These are phyloP conservation scores for Capsella rubella DNA, from an alignment of 441 rosid genomes.

Conservation along the genomic window DNA sequence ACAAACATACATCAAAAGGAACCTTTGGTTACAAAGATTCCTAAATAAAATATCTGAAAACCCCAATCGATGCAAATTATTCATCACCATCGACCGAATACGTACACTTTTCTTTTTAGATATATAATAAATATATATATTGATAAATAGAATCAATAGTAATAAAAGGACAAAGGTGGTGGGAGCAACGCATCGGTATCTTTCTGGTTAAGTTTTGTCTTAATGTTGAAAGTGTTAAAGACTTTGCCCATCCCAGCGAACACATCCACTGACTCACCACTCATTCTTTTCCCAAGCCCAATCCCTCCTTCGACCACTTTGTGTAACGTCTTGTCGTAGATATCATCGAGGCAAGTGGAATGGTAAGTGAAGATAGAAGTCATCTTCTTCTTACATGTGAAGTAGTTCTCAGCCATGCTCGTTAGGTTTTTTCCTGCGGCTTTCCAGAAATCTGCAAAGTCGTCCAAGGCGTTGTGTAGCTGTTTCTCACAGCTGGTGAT, in stretches of 20 bases:
- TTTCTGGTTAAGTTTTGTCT: conserved; percentile 44
- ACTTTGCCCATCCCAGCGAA: conserved; percentile 44
- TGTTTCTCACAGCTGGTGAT: conserved; percentile 44
- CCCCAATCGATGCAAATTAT: conserved; percentile 31
- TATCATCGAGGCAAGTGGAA: conserved; percentile 46
- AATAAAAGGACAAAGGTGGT: conserved; percentile 48
- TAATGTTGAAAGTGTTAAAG: conserved; percentile 46
- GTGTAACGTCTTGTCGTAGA: conserved; percentile 41
- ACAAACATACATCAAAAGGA: conserved; percentile 45
- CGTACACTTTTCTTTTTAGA: background rate
- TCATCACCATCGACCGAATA: conserved; percentile 35
- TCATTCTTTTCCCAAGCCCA: conserved; percentile 46
- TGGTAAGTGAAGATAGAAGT: conserved; percentile 43
- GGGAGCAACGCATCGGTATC: conserved; percentile 47
- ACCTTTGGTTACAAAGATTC: conserved; percentile 34
- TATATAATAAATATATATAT: background rate
- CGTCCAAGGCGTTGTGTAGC: conserved; percentile 43
- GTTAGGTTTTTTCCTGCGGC: conserved; percentile 41
- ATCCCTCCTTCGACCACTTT: conserved; percentile 45
- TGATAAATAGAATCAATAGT: conserved; percentile 32
- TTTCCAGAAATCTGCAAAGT: conserved; percentile 50
- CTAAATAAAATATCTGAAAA: conserved; percentile 30
- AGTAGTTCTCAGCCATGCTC: conserved; percentile 44
- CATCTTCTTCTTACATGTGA: conserved; percentile 46
- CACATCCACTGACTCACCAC: conserved; percentile 49